Percentiles rank a stretch among this genome's conserved stretches.
These are phyloP conservation scores for Aspergillus unguis DNA, from an alignment of 2,329 filamentous ascomycete genomes.

Conservation along the genomic window DNA sequence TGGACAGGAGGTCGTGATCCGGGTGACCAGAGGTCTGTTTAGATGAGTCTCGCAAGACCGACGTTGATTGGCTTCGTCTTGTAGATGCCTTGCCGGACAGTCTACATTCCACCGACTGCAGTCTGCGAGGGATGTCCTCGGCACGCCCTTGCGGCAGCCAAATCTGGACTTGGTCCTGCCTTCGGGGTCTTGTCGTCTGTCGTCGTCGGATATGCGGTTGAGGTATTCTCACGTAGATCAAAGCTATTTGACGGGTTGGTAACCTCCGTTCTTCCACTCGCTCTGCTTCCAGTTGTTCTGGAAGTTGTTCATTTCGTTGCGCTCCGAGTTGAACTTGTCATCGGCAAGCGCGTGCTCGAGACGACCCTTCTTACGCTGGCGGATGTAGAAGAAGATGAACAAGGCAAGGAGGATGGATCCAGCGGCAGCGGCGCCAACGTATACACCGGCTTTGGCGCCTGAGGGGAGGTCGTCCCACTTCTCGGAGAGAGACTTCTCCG, in stretches of 20 bases:
- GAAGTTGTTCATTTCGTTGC: constrained; percentile 38
- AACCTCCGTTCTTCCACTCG: constrained; percentile 31
- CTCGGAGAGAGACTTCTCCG: constrained; percentile 34
- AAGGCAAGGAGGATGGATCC: constrained; percentile 32
- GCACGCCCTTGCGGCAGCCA: too few relatives aligned
- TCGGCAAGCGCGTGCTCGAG: constrained; percentile 49
- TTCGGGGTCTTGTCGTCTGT: too few relatives aligned
- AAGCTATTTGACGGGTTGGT: constrained; percentile 25
- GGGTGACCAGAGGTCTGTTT: too few relatives aligned
- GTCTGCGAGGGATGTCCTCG: too few relatives aligned
- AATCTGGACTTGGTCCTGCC: too few relatives aligned
- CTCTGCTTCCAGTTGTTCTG: constrained; percentile 39
- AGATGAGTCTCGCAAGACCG: too few relatives aligned
- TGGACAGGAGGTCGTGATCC: too few relatives aligned
- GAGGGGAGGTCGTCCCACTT: constrained; percentile 45
- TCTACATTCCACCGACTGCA: too few relatives aligned
- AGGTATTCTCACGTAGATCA: too few relatives aligned
- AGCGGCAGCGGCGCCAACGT: constrained; percentile 36
- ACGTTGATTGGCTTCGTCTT: too few relatives aligned
- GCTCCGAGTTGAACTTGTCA: constrained; percentile 42
- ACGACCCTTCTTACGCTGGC: constrained; percentile 50
- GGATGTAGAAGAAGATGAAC: constrained; percentile 48
- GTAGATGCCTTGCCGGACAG: too few relatives aligned
- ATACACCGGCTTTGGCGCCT: constrained; percentile 50
- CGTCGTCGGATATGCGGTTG: too few relatives aligned